Evolutionary conservation across 2,329 filamentous ascomycete species (phyloP), one percentile per base, ranked within the genome.

Genomic region (Lasiodiplodia theobromae): DNA sequence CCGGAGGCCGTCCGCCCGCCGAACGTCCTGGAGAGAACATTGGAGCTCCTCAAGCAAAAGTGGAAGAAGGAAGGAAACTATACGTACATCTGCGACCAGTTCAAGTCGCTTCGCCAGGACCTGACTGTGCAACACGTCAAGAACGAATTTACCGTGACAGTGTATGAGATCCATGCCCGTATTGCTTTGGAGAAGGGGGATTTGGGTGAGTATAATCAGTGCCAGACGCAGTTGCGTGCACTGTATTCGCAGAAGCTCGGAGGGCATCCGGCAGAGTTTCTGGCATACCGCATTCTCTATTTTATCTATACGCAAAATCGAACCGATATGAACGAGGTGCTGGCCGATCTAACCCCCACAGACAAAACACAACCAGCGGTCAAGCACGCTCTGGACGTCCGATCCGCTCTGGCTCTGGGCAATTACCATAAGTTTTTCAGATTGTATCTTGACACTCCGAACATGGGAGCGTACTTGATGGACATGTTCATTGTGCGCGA

Each of bases 181-280:
- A 98, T 99, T 82, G 96, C 96, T 73, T 86, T 99, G 82, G 95
- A 99, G 83, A 97, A 96, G 87, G 94, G 92, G 83, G 96, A 99
- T 86, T 89, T 98, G 85, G 95, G 96, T 99, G 96, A 99, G 96
- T 99, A 99, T 96, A 99, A 99, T 86, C 96, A 99, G 87, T 99
- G 96, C 83, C 96, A 99, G 86, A 98, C 96, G 77, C 96, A 99
- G 84, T 86, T 99, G 78, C 93, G 93, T 81, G 93, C 92, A 73
- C 85, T 99, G 76, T 98, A 99, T 83, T 88, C 89, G 80, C 88
- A 93, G 83, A 92, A 92, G 73, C 85, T 97, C 79, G 93, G 93
- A 78, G 96, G 95, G 76, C 94, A 94, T 81, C 89, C 92, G 78
- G 90, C 92, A 83, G 96, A 99, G 82, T 99, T 99, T 84, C 96